A percentile compares a stretch with the other conserved stretches of the same genome.
Evolutionary conservation across 2,329 filamentous ascomycete species (phyloP).

Genomic region (Zasmidium cellare): DNA sequence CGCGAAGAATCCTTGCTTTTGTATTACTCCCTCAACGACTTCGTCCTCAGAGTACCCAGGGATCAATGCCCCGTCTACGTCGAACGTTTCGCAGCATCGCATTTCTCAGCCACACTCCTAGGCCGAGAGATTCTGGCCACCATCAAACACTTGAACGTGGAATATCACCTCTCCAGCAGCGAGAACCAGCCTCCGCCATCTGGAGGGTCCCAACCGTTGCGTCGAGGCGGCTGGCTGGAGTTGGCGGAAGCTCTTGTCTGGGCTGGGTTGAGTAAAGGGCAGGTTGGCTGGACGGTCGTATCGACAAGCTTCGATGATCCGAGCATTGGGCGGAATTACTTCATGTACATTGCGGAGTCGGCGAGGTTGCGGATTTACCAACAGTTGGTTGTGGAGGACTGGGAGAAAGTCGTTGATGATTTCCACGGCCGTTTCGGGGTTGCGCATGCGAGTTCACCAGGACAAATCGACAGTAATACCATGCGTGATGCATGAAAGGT

Average conservation of each 20-base stretch:
- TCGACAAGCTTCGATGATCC: constrained; percentile 9
- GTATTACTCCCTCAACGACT: constrained; percentile 24
- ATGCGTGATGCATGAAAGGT: neutral
- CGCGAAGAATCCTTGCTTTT: constrained; percentile 20
- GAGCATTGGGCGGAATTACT: constrained; percentile 12
- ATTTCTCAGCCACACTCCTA: neutral
- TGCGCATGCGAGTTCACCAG: neutral
- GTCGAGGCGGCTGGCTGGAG: constrained; percentile 7
- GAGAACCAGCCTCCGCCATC: constrained; percentile 8
- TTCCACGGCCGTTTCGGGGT: neutral
- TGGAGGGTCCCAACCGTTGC: neutral
- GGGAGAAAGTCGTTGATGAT: constrained; percentile 6
- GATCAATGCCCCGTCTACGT: neutral
- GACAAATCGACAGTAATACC: neutral
- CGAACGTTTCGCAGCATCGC: neutral
- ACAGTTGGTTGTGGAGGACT: constrained; percentile 7
- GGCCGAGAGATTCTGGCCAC: neutral
- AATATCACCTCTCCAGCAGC: constrained; percentile 11
- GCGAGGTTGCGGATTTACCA: constrained; percentile 9
- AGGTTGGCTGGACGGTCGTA: constrained; percentile 10
- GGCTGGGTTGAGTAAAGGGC: constrained; percentile 5
- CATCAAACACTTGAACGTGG: constrained; percentile 1
- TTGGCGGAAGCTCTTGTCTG: constrained; percentile 3
- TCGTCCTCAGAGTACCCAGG: constrained; percentile 16
- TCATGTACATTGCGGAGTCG: constrained; percentile 11